Evolutionary conservation across 2,329 filamentous ascomycete species (phyloP).

Genomic region (Gaeumannomyces tritici): DNA sequence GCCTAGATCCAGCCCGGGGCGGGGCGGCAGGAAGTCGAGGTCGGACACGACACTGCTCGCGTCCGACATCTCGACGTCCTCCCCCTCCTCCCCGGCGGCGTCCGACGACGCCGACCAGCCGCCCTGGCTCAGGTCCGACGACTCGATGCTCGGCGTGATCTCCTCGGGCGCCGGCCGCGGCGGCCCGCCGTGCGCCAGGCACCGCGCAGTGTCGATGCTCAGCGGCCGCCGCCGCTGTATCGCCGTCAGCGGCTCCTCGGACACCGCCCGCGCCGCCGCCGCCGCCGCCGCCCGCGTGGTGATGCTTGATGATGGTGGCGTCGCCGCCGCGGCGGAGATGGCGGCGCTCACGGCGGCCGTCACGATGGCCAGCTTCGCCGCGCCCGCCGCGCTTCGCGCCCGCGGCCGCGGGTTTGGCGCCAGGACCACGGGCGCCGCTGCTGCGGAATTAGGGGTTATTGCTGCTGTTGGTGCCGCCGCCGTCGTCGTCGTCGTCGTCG

Average conservation of each 20-base stretch:
- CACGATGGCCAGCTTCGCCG: background rate
- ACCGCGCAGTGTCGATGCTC: background rate
- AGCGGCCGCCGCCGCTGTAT: background rate
- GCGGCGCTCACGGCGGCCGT: background rate
- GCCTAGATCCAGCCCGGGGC: constrained; percentile 11
- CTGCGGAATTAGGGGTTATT: constrained; percentile 10
- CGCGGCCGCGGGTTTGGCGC: background rate
- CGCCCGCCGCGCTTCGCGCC: background rate
- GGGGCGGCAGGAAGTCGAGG: background rate
- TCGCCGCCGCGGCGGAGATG: background rate
- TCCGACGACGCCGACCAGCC: background rate
- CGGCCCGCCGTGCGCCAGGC: background rate
- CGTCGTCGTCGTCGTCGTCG: constrained; percentile 20
- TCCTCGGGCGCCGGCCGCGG: background rate
- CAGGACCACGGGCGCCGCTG: constrained; percentile 8
- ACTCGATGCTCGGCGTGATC: constrained; percentile 6
- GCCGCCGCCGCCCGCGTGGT: background rate
- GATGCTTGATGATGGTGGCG: too few species aligned
- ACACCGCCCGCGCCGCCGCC: background rate
- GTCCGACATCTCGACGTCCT: constrained; percentile 7
- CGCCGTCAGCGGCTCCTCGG: background rate
- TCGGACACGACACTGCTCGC: constrained; percentile 3
- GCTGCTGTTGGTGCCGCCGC: constrained; percentile 16
- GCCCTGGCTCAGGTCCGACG: constrained; percentile 3
- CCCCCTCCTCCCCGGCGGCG: too few species aligned